phyloP scores from a whole-genome alignment of 352 stramenopile species.

The Aphanomyces stellatus region DNA sequence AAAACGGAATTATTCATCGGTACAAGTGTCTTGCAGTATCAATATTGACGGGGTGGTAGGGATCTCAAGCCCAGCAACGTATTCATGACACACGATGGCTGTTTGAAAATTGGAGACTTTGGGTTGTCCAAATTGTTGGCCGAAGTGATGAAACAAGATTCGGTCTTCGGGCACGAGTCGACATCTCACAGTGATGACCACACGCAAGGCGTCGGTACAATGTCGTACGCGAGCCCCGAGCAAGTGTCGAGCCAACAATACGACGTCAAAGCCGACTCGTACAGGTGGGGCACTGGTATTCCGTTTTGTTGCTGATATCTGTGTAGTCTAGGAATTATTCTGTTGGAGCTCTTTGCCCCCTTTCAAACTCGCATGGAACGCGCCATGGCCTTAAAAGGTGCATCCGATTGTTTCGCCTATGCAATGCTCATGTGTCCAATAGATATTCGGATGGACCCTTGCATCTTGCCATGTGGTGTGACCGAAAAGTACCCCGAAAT shows the following conservation, averaged over 20 bases:
- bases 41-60: background rate
- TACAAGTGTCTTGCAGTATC: no score
- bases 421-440: background rate
- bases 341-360: slow-evolving; percentile 18
- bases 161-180: background rate
- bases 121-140: slow-evolving; percentile 19
- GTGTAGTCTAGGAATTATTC: slow-evolving; percentile 18
- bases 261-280: slow-evolving; percentile 18
- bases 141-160: slow-evolving; percentile 2
- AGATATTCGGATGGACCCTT: slow-evolving; percentile 1
- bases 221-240: slow-evolving; percentile 20
- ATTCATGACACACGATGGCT: slow-evolving; percentile 18
- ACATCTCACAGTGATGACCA: background rate
- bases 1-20: slow-evolving; percentile 21
- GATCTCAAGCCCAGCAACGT: slow-evolving; percentile 22
- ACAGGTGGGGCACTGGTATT: slow-evolving; percentile 13
- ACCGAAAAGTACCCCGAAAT: slow-evolving; percentile 7
- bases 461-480: background rate
- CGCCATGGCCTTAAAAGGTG: slow-evolving; percentile 7
- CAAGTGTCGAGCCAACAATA: slow-evolving; percentile 16
- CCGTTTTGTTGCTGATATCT: background rate
- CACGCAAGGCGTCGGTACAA: slow-evolving; percentile 20
- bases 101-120: slow-evolving; percentile 23
- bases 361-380: slow-evolving; percentile 22
- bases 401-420: background rate